These are phyloP conservation scores for Chaetomium cochliodes DNA, from an alignment of 495 filamentous ascomycete species.

Conservation along the genomic window DNA sequence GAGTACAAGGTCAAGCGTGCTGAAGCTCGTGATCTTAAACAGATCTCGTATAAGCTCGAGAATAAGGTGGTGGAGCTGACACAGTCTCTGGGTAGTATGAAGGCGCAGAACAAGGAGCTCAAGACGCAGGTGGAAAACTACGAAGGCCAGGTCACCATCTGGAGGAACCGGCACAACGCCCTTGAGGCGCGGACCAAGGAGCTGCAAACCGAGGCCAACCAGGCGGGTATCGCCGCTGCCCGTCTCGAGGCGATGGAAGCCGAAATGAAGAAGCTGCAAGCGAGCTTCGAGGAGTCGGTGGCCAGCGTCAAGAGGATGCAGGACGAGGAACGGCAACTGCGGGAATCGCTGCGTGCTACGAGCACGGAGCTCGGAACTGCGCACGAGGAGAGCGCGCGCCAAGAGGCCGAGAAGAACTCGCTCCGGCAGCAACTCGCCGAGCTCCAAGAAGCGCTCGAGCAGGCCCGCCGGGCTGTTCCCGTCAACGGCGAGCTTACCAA, in stretches of 20 bases:
- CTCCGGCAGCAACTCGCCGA: conserved; percentile 85
- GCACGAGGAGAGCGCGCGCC: conserved; percentile 63
- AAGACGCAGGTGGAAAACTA: conserved; percentile 91
- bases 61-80: conserved; percentile 99
- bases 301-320: conserved; percentile 89
- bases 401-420: conserved; percentile 78
- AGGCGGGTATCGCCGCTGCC: conserved; percentile 92
- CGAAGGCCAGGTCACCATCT: conserved; percentile 91
- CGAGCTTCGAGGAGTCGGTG: conserved; percentile 79
- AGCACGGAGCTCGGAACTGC: conserved; percentile 75
- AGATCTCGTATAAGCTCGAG: conserved; percentile 98
- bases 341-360: conserved; percentile 71
- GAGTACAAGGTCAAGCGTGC: conserved; percentile 88
- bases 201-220: conserved; percentile 93
- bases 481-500: conserved; percentile 72
- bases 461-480: conserved; percentile 66
- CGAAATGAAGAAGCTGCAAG: conserved; percentile 89
- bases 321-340: conserved; percentile 80
- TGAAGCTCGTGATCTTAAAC: conserved; percentile 95
- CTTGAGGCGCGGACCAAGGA: conserved; percentile 88
- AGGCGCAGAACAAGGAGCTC: conserved; percentile 86
- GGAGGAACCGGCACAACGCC: conserved; percentile 87
- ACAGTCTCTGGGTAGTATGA: conserved; percentile 86
- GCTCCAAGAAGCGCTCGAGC: conserved; percentile 87
- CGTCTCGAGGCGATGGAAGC: conserved; percentile 84